These are phyloP conservation scores for Stygiomarasmius scandens DNA, from an alignment of 1,284 basidiomycete genomes.

Conservation along the genomic window DNA sequence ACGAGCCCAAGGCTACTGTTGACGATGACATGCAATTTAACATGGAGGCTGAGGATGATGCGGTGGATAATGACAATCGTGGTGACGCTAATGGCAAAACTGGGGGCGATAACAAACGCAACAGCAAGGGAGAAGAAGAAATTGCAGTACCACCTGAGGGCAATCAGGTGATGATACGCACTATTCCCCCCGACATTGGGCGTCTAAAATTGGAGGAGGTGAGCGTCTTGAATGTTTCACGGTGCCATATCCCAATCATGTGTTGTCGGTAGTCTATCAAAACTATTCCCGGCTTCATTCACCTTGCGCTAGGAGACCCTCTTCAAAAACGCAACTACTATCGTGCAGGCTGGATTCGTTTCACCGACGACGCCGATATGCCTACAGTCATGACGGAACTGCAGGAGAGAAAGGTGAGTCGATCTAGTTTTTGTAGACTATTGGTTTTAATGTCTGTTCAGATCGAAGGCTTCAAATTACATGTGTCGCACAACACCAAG, in stretches of 20 bases:
- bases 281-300: conserved; percentile 70
- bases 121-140: conserved; percentile 64
- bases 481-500: conserved; percentile 81
- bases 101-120: conserved; percentile 45
- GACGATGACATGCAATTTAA: conserved; percentile 71
- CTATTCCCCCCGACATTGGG: conserved; percentile 89
- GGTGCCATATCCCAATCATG: conserved; percentile 5
- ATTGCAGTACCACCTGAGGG: conserved; percentile 77
- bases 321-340: conserved; percentile 88
- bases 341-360: conserved; percentile 90
- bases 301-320: conserved; percentile 89
- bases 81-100: conserved; percentile 62
- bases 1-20: conserved; percentile 48
- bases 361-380: conserved; percentile 84
- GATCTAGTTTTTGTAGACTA: not conserved
- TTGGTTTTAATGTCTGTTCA: conserved; percentile 32
- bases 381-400: conserved; percentile 68
- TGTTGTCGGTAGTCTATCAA: conserved; percentile 55
- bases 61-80: conserved; percentile 58
- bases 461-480: conserved; percentile 93
- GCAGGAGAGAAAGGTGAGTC: conserved; percentile 77
- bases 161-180: conserved; percentile 92
- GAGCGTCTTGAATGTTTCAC: conserved; percentile 24
- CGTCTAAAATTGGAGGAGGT: conserved; percentile 88
- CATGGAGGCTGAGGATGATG: conserved; percentile 71